A percentile compares a stretch with the other conserved stretches of the same genome.
phyloP scores from a whole-genome alignment of 164 flowering plant genomes.

The Cinnamomum micranthum region DNA sequence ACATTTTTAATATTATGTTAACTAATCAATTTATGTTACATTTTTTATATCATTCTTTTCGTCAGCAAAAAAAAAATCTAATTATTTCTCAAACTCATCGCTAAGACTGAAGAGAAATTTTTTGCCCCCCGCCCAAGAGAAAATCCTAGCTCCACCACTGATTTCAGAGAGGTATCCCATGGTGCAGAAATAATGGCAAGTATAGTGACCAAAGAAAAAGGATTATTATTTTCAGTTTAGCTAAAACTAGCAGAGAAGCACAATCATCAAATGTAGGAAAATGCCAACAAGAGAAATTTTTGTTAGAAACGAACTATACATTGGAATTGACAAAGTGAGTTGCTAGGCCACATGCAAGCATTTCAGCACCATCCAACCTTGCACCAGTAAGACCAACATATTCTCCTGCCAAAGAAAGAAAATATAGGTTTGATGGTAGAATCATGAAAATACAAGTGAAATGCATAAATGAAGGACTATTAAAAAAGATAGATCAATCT shows the following conservation, averaged over 20 bases:
- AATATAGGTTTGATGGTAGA: neutral
- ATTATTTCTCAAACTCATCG: no score
- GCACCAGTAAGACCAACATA: conserved; percentile 93
- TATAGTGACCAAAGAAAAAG: neutral
- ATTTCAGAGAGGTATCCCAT: no score
- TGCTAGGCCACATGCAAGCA: conserved; percentile 96
- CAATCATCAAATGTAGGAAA: neutral
- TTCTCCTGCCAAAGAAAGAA: conserved; percentile 54
- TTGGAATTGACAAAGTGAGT: conserved; percentile 76
- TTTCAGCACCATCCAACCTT: conserved; percentile 89
- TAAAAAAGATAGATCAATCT: no score
- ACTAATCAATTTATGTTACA: no score
- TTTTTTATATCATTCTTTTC: no score
- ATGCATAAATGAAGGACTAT: neutral
- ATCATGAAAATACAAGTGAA: neutral
- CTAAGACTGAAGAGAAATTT: no score
- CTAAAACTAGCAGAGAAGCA: neutral
- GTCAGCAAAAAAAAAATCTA: no score
- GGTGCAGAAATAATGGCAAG: no score
- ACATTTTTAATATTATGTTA: no score
- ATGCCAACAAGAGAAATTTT: neutral
- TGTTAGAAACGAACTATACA: conserved; percentile 34
- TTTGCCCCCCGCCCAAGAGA: no score
- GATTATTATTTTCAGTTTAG: neutral
- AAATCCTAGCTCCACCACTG: no score